Evolutionary conservation across 495 filamentous ascomycete species (phyloP), one percentile per base, ranked within the genome.

Genomic region (Friedmanniomyces simplex): DNA sequence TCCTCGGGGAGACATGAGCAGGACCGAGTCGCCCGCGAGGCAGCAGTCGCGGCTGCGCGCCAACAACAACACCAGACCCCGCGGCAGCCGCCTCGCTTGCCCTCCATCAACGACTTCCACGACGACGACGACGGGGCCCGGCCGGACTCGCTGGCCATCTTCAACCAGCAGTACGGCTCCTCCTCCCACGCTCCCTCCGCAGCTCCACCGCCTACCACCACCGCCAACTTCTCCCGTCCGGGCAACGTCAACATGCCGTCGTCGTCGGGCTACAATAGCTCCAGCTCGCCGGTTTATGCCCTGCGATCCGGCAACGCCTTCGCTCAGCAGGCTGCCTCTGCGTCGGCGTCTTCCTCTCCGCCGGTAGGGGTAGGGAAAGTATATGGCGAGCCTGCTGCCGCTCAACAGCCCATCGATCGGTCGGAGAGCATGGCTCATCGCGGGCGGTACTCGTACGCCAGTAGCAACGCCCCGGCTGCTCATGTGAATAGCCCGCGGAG

Each of bases 391-490:
- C 14, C 41, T 13, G 3, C 2, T 16, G 41, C 5, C 3, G 41
- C 4, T 22, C 22, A 25, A 36, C 89, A 95, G 66, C 86, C 88
- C 21, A 91, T 91, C 69, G 81, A 87, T 42, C 78, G 86, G 32
- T 82, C 85, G 28, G 88, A 90, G 72, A 98, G 93, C 77, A 96
- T 98, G 88, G 89, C 94, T 54, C 84, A 98, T 72, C 88, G 93
- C 63, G 90, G 93, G 50, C 87, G 93, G 47, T 95, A 96, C 72
- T 96, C 91, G 72, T 96, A 96, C 68, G 93, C 91, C 50, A 95
- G 88, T 72, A 94, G 87, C 72, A 48, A 32, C 11, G 86, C 87
- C 30, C 79, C 88, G 50, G 96, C 88, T 73, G 88, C 88, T 73
- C 88, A 87, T 57, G 83, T 96, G 73, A 96, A 96, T 76, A 95